Evolutionary conservation across 2,329 filamentous ascomycete genomes (phyloP).

Genomic region (Fusarium sp.): DNA sequence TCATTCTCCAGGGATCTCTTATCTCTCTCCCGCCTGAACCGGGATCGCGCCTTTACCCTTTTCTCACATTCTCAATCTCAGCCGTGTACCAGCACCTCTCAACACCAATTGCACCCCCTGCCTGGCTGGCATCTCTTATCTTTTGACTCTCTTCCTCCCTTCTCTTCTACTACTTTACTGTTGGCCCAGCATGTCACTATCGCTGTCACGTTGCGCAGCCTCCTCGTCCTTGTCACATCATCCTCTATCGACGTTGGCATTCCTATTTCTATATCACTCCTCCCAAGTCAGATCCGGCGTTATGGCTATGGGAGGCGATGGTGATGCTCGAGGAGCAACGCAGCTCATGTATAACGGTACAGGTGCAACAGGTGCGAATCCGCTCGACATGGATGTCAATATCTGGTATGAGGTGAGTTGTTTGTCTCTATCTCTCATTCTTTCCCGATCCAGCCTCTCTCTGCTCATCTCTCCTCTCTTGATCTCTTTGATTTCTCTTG

Average conservation of each 20-base stretch:
- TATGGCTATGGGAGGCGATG: slow-evolving; percentile 43
- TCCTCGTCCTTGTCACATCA: slow-evolving; percentile 2
- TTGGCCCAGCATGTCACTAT: slow-evolving; percentile 18
- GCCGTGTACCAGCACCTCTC: background rate
- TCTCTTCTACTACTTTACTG: slow-evolving; percentile 1
- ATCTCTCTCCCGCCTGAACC: slow-evolving; percentile 19
- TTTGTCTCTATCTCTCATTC: background rate
- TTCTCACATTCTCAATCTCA: slow-evolving; percentile 7
- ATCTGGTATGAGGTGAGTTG: slow-evolving; percentile 77
- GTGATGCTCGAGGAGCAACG: slow-evolving; percentile 57
- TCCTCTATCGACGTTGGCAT: slow-evolving; percentile 10
- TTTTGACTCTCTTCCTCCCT: slow-evolving; percentile 6
- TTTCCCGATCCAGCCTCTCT: background rate
- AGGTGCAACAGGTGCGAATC: slow-evolving; percentile 73
- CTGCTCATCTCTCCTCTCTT: background rate
- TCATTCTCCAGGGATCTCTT: slow-evolving; percentile 25
- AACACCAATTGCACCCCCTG: slow-evolving; percentile 21
- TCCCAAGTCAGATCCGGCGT: slow-evolving; percentile 26
- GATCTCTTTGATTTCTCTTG: slow-evolving; percentile 1
- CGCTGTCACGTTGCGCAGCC: slow-evolving; percentile 13
- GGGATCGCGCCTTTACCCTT: slow-evolving; percentile 3
- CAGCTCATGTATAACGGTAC: slow-evolving; percentile 72
- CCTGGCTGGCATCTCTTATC: slow-evolving; percentile 18
- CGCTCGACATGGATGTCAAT: slow-evolving; percentile 76
- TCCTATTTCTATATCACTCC: slow-evolving; percentile 35